phyloP scores from a whole-genome alignment of 306 rosid species.

The Malus sieversii region DNA sequence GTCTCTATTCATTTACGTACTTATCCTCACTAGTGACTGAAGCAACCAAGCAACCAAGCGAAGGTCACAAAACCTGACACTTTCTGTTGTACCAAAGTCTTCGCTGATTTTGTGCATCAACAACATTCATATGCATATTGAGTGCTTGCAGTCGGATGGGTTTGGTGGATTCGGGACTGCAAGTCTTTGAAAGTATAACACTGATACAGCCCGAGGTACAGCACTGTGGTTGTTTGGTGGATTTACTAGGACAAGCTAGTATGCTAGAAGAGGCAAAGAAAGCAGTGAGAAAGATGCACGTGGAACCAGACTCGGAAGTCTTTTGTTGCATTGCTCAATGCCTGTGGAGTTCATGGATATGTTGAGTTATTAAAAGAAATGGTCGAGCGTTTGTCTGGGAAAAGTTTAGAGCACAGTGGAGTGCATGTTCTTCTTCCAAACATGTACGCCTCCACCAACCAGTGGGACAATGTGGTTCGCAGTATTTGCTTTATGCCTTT shows the following conservation, averaged over 20 bases:
- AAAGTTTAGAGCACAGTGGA: slow-evolving; percentile 37
- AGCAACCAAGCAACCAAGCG: too few species aligned
- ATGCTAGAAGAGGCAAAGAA: slow-evolving; percentile 41
- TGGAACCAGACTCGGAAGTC: slow-evolving; percentile 39
- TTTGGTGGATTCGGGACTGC: slow-evolving; percentile 33
- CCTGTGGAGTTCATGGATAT: slow-evolving; percentile 38
- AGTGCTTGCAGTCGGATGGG: slow-evolving; percentile 46
- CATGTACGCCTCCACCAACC: slow-evolving; percentile 33
- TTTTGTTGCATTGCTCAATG: slow-evolving; percentile 45
- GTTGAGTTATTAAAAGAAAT: slow-evolving; percentile 31
- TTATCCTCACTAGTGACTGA: too few species aligned
- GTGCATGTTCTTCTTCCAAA: slow-evolving; percentile 39
- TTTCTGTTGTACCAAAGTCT: too few species aligned
- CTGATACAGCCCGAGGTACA: slow-evolving; percentile 28
- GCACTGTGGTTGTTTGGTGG: slow-evolving; percentile 48
- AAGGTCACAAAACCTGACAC: too few species aligned
- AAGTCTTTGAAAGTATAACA: slow-evolving; percentile 28
- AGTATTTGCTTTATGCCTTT: too few species aligned
- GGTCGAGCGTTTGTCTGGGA: slow-evolving; percentile 20
- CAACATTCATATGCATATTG: slow-evolving; percentile 36
- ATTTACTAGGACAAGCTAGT: slow-evolving; percentile 41
- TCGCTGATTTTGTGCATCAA: too few species aligned
- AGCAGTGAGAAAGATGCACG: slow-evolving; percentile 28
- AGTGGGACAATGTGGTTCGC: too few species aligned
- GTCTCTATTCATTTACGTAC: too few species aligned